Evolutionary conservation across 1,284 basidiomycete genomes (phyloP).

Genomic region (Fomitopsis pinicola): DNA sequence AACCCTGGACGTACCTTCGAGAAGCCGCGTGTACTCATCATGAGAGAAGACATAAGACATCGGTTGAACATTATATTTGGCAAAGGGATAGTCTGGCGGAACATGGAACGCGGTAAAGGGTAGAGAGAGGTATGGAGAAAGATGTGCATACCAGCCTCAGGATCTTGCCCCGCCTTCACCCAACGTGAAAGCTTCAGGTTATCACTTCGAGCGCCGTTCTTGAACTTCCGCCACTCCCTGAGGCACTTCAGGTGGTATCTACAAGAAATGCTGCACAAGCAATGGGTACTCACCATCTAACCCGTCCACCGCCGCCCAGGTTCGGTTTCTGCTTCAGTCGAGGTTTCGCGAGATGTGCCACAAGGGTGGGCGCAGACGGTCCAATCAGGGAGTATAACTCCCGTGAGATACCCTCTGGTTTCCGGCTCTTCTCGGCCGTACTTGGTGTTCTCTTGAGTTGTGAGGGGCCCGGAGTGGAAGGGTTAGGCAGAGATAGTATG

Average conservation of each 20-base stretch:
- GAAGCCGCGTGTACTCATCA: slow-evolving; percentile 83
- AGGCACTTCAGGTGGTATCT: too few relatives aligned
- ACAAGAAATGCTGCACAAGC: neutral
- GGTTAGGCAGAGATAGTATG: slow-evolving; percentile 58
- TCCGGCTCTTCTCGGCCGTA: slow-evolving; percentile 38
- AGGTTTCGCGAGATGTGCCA: slow-evolving; percentile 72
- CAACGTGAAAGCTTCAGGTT: slow-evolving; percentile 62
- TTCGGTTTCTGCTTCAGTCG: slow-evolving; percentile 86
- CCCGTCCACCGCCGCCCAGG: slow-evolving; percentile 53
- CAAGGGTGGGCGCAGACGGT: slow-evolving; percentile 81
- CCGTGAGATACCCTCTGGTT: slow-evolving; percentile 88
- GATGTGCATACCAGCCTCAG: slow-evolving; percentile 44
- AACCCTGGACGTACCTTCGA: slow-evolving; percentile 57
- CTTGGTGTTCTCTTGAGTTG: slow-evolving; percentile 35
- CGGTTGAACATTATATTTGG: slow-evolving; percentile 74
- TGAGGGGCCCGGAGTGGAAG: slow-evolving; percentile 35
- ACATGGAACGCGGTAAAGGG: neutral
- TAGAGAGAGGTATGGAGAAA: neutral
- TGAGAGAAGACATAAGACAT: slow-evolving; percentile 80
- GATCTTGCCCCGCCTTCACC: slow-evolving; percentile 56
- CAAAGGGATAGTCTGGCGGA: slow-evolving; percentile 66
- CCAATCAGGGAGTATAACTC: slow-evolving; percentile 95
- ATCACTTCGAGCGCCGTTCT: slow-evolving; percentile 61
- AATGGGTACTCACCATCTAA: slow-evolving; percentile 51
- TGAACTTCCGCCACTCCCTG: slow-evolving; percentile 79